Evolutionary conservation across 2,329 filamentous ascomycete species (phyloP).

Genomic region (Plenodomus tracheiphilus): DNA sequence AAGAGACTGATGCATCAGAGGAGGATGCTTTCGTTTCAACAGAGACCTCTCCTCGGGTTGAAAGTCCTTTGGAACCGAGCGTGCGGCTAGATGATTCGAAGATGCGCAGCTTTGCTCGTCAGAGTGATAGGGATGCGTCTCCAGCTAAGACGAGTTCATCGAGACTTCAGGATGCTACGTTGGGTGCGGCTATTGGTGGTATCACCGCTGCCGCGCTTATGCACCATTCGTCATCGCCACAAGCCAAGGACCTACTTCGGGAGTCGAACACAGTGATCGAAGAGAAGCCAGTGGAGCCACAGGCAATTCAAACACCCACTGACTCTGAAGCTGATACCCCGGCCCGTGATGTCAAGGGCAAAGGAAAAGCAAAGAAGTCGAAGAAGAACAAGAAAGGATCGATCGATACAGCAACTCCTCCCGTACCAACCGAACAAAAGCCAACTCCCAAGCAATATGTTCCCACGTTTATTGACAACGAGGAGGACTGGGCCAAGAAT

Average conservation of each 20-base stretch:
- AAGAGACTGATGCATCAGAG: constrained; percentile 16
- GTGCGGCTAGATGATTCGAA: constrained; percentile 29
- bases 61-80: constrained; percentile 26
- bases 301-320: constrained; percentile 7
- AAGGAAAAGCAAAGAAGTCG: constrained; percentile 28
- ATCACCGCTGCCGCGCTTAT: constrained; percentile 20
- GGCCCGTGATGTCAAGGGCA: constrained; percentile 24
- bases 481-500: constrained; percentile 36
- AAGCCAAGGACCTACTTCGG: constrained; percentile 17
- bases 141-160: constrained; percentile 22
- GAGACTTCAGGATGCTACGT: constrained; percentile 32
- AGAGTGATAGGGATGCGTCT: constrained; percentile 17
- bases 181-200: constrained; percentile 32
- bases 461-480: constrained; percentile 35
- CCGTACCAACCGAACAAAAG: constrained; percentile 5
- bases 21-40: constrained; percentile 10
- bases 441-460: constrained; percentile 16
- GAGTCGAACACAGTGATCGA: constrained; percentile 10
- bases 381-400: constrained; percentile 38
- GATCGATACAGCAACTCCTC: constrained; percentile 1
- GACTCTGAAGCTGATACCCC: constrained; percentile 19
- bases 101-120: constrained; percentile 17
- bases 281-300: constrained; percentile 5
- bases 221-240: constrained; percentile 20
- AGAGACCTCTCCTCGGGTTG: constrained; percentile 9